phyloP scores from a whole-genome alignment of 345 rosid genomes.

The Excoecaria agallocha region DNA sequence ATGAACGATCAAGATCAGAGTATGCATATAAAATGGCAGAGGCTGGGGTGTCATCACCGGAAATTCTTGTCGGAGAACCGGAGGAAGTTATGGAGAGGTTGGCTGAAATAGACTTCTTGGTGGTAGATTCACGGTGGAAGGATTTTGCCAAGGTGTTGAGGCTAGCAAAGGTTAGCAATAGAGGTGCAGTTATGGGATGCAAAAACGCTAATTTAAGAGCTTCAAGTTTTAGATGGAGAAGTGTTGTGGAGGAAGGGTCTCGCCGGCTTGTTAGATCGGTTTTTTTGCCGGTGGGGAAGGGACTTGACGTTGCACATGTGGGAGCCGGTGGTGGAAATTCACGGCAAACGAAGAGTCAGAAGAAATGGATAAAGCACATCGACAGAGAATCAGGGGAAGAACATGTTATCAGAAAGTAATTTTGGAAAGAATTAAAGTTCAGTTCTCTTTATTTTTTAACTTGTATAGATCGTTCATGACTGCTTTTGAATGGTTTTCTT shows the following conservation, averaged over 20 bases:
- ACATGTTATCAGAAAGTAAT: slow-evolving; percentile 57
- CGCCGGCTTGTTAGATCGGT: slow-evolving; percentile 64
- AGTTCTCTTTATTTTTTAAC: neutral
- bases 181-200: slow-evolving; percentile 80
- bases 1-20: slow-evolving; percentile 51
- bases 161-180: slow-evolving; percentile 55
- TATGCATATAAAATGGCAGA: slow-evolving; percentile 45
- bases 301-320: slow-evolving; percentile 88
- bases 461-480: neutral
- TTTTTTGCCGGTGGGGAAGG: slow-evolving; percentile 80
- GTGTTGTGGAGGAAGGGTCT: slow-evolving; percentile 47
- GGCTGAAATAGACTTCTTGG: slow-evolving; percentile 71
- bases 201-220: slow-evolving; percentile 58
- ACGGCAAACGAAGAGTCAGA: slow-evolving; percentile 27
- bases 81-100: slow-evolving; percentile 47
- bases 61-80: slow-evolving; percentile 50
- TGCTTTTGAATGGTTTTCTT: neutral
- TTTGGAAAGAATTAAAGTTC: neutral
- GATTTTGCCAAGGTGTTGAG: slow-evolving; percentile 53
- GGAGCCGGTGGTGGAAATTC: slow-evolving; percentile 41
- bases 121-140: slow-evolving; percentile 58
- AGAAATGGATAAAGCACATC: slow-evolving; percentile 75
- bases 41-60: slow-evolving; percentile 39
- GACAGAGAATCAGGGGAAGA: slow-evolving; percentile 80
- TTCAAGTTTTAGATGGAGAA: slow-evolving; percentile 59